A percentile compares a stretch with the other conserved stretches of the same genome.
Evolutionary conservation across 139 green algal genomes (phyloP).

Genomic region (Chlamydomonas asymmetrica): DNA sequence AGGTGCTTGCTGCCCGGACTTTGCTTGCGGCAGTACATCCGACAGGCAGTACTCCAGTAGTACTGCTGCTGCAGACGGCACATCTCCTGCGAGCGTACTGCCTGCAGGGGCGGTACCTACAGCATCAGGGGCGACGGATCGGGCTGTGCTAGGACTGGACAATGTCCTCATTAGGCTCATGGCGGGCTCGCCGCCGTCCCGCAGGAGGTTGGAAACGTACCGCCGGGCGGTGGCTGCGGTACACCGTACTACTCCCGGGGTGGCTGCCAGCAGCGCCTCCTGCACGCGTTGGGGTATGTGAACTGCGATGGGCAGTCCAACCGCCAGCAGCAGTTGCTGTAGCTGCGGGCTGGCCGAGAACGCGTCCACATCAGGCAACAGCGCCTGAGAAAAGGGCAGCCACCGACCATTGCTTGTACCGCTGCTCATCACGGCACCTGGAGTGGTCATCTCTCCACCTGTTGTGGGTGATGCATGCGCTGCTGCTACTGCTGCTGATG

Average conservation of each 20-base stretch:
- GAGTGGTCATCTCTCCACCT: no score
- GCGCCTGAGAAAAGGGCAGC: background rate
- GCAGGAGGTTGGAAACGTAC: no score
- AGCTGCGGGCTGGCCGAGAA: conserved; percentile 8
- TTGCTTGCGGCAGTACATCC: conserved; percentile 32
- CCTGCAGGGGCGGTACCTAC: background rate
- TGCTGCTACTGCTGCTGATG: no score
- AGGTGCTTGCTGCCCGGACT: background rate
- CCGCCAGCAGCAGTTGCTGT: conserved; percentile 27
- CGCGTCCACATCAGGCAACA: conserved; percentile 40
- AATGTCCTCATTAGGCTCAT: no score
- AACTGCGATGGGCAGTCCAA: conserved; percentile 40
- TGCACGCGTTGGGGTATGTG: conserved; percentile 16
- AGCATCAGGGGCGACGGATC: no score
- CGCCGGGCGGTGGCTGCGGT: conserved; percentile 9
- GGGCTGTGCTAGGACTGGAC: no score
- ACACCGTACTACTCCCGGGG: conserved; percentile 5
- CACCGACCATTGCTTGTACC: no score
- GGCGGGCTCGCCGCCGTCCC: no score
- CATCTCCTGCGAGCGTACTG: no score
- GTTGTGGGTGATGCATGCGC: no score
- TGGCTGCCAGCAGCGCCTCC: conserved; percentile 15
- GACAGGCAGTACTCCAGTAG: conserved; percentile 66
- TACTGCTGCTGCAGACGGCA: conserved; percentile 24
- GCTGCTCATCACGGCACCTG: no score